A percentile compares a stretch with the other conserved stretches of the same genome.
These are phyloP conservation scores for Scedosporium minutisporum DNA, from an alignment of 2,329 filamentous ascomycete species.

Conservation along the genomic window DNA sequence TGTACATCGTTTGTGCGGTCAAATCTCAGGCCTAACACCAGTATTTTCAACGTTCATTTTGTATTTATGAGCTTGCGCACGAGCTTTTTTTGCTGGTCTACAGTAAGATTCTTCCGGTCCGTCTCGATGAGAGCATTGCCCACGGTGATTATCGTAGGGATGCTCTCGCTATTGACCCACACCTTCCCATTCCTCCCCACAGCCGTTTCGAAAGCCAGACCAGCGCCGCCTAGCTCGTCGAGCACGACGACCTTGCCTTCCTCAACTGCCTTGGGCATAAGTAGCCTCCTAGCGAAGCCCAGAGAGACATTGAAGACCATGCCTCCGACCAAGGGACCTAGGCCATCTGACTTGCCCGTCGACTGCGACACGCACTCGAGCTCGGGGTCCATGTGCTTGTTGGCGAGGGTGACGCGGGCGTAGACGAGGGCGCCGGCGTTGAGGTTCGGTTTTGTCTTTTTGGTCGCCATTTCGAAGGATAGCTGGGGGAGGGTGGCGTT, in stretches of 20 bases:
- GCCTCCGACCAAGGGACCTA: slow-evolving; percentile 74
- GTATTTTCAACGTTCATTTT: not conserved
- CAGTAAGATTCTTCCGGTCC: slow-evolving; percentile 56
- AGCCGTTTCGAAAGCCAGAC: slow-evolving; percentile 83
- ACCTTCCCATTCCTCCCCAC: slow-evolving; percentile 86
- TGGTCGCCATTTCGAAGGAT: slow-evolving; percentile 85
- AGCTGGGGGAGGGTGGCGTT: slow-evolving; percentile 71
- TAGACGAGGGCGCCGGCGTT: slow-evolving; percentile 72
- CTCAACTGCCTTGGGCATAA: slow-evolving; percentile 53
- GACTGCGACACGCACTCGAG: slow-evolving; percentile 79
- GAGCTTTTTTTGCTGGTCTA: slow-evolving; percentile 61
- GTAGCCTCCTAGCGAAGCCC: slow-evolving; percentile 69
- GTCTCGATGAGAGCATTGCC: slow-evolving; percentile 68
- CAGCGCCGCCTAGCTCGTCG: slow-evolving; percentile 66
- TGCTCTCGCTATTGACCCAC: slow-evolving; percentile 76
- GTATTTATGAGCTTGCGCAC: slow-evolving; percentile 54
- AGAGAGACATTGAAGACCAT: slow-evolving; percentile 78
- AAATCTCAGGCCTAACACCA: not conserved
- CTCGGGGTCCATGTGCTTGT: slow-evolving; percentile 79
- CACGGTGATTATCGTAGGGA: slow-evolving; percentile 65
- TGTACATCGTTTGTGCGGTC: too few relatives aligned
- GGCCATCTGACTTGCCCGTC: slow-evolving; percentile 79
- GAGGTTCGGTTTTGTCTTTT: slow-evolving; percentile 81
- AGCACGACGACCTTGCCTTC: slow-evolving; percentile 62
- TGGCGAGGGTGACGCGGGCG: slow-evolving; percentile 68